Percentiles rank a stretch among this genome's conserved stretches.
phyloP scores from a whole-genome alignment of 805 yeast genomes.

The Kodamaea jinghongensis region DNA sequence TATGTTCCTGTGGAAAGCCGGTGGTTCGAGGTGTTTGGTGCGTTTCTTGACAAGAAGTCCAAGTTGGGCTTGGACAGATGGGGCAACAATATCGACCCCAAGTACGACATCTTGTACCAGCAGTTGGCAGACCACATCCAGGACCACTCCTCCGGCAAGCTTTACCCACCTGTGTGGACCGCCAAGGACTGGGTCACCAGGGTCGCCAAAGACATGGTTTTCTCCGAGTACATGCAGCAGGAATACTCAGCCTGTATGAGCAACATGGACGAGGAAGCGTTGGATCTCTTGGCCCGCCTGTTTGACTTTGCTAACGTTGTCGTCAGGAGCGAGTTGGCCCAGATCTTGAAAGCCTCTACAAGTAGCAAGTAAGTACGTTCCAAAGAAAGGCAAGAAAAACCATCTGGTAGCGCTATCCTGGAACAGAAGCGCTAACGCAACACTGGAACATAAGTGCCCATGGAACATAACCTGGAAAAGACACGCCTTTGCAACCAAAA shows the following conservation, averaged over 20 bases:
- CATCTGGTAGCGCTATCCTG: no score
- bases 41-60: slow-evolving; percentile 42
- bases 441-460: no score
- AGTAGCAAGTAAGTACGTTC: no score
- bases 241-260: slow-evolving; percentile 46
- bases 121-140: slow-evolving; percentile 41
- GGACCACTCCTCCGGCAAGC: slow-evolving; percentile 34
- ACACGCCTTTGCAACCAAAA: no score
- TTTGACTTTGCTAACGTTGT: slow-evolving; percentile 47
- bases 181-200: slow-evolving; percentile 36
- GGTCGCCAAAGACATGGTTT: slow-evolving; percentile 42
- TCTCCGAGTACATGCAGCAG: slow-evolving; percentile 42
- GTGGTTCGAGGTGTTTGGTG: slow-evolving; percentile 42
- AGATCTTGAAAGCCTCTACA: slow-evolving; percentile 20
- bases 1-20: slow-evolving; percentile 45
- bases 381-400: no score
- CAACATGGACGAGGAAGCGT: slow-evolving; percentile 42
- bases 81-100: slow-evolving; percentile 47
- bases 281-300: slow-evolving; percentile 50
- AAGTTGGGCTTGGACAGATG: slow-evolving; percentile 47
- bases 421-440: no score
- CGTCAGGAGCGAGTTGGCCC: slow-evolving; percentile 42
- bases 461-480: no score
- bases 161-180: slow-evolving; percentile 44
- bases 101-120: slow-evolving; percentile 34